A percentile compares a stretch with the other conserved stretches of the same genome.
These are phyloP conservation scores for Magnusiomyces sp. DNA, from an alignment of 1,139 yeast species.

Conservation along the genomic window DNA sequence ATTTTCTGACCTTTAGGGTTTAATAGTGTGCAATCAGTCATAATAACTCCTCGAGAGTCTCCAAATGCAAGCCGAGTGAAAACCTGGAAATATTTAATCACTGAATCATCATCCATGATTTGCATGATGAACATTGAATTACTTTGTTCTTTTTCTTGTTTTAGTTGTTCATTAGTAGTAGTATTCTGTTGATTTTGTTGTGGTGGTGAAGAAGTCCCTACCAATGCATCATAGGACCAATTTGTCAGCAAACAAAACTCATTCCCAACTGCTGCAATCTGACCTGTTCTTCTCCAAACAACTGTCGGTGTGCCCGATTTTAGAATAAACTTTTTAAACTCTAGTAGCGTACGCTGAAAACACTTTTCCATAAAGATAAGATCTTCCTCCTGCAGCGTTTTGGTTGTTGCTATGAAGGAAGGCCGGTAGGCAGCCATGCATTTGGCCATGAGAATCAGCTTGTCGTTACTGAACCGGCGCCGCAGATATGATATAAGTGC, in stretches of 20 bases:
- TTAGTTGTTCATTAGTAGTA: too few relatives aligned
- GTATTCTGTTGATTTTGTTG: too few relatives aligned
- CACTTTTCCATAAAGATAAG: slow-evolving; percentile 92
- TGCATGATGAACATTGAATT: slow-evolving; percentile 69
- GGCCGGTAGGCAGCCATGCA: slow-evolving; percentile 89
- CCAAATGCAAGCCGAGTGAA: slow-evolving; percentile 86
- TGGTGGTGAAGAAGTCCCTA: neutral
- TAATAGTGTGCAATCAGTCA: slow-evolving; percentile 74
- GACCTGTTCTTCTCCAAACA: slow-evolving; percentile 92
- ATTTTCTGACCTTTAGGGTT: slow-evolving; percentile 44
- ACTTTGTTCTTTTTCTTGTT: neutral
- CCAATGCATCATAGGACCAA: slow-evolving; percentile 38
- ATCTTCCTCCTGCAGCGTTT: slow-evolving; percentile 80
- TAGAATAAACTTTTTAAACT: slow-evolving; percentile 73
- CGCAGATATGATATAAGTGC: slow-evolving; percentile 67
- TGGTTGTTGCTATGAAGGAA: slow-evolving; percentile 85
- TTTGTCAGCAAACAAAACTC: slow-evolving; percentile 80
- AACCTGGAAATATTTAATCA: slow-evolving; percentile 76
- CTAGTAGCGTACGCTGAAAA: slow-evolving; percentile 79
- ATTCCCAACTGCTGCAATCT: slow-evolving; percentile 88
- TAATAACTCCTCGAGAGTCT: slow-evolving; percentile 76
- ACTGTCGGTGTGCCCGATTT: slow-evolving; percentile 90
- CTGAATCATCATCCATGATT: slow-evolving; percentile 80
- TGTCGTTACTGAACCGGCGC: slow-evolving; percentile 58
- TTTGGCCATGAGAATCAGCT: slow-evolving; percentile 75